A percentile compares a stretch with the other conserved stretches of the same genome.
Evolutionary conservation across 106 monocot species (phyloP).

Genomic region (Amphibolis antarctica): DNA sequence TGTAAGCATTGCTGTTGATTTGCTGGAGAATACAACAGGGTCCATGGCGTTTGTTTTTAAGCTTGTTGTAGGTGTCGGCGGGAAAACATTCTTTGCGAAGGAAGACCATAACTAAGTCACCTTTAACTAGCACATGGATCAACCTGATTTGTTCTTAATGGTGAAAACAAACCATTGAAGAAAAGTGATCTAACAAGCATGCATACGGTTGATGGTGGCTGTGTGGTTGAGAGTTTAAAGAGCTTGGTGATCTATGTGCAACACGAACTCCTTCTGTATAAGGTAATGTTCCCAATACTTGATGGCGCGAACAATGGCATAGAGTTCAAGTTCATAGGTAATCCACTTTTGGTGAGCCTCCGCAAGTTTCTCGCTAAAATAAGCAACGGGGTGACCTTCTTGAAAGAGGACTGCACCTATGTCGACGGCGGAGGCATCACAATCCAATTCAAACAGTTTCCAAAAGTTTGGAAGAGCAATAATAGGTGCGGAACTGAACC

Average conservation of each 20-base stretch:
- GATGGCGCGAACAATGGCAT: not conserved
- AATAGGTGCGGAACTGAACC: not conserved
- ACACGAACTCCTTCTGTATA: not conserved
- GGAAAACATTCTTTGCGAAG: not conserved
- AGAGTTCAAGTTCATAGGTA: slow-evolving; percentile 1
- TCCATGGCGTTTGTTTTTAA: not conserved
- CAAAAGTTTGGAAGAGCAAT: not conserved
- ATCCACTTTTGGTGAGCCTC: not conserved
- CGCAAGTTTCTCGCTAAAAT: not conserved
- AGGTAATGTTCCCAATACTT: slow-evolving; percentile 3
- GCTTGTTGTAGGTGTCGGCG: not conserved
- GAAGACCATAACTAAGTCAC: not conserved
- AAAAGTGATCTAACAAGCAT: not conserved
- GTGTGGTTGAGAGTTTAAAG: not conserved
- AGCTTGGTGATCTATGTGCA: not conserved
- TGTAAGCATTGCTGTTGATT: slow-evolving; percentile 6
- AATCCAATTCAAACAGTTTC: not conserved
- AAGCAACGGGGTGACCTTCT: not conserved
- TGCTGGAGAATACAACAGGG: not conserved
- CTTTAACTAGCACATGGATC: not conserved
- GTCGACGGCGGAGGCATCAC: not conserved
- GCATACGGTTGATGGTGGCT: not conserved
- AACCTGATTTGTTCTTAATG: not conserved
- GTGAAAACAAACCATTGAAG: not conserved
- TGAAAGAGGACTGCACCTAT: not conserved